Evolutionary conservation across 257 asterid genomes (phyloP), one percentile per base, ranked within the genome.

Genomic region (Paulownia fortunei): DNA sequence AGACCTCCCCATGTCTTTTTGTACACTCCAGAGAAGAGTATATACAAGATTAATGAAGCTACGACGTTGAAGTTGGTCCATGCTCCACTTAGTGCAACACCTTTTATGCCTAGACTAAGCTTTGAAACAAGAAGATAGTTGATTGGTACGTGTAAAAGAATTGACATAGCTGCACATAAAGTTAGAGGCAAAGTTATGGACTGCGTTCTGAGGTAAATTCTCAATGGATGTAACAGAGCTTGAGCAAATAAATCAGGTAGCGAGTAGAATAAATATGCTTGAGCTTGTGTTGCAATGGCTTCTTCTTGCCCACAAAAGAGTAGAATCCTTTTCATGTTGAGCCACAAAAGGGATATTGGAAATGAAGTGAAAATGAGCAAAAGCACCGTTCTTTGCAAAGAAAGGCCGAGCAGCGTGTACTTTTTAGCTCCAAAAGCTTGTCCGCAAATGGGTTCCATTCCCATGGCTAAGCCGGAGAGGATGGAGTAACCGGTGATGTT

Each of bases 391-490:
- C 97, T 82, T 46, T 92, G 98, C 11, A 92, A 67, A 15, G 96
- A 74, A 9, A 89, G 85, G 16, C 97, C 98, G 54, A 92, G 87
- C 41, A 92, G 89, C 0, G 76, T 77, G 61, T 80, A 88, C 4
- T 71, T 83, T 64, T 87, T 87, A 8, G 97, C 97, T 1, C 98
- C 98, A 63, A 82, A 92, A 54, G 97, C 98, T 67, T 92, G 98
- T 18, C 91, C 91, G 46, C 98, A 92, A 10, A 92, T 92, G 26
- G 98, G 95, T 37, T 92, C 98, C 98, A 92, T 91, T 7, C 97
- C 98, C 87, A 87, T 86, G 79, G 98, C 95, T 5, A 92, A 71
- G 44, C 98, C 98, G 52, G 97, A 92, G 39, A 92, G 89, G 55
- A 92, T 77, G 0, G 97, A 92, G 59, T 90, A 89, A 32, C 97